These are phyloP conservation scores for Fusarium zealandicum DNA, from an alignment of 2,329 filamentous ascomycete genomes.

Conservation along the genomic window DNA sequence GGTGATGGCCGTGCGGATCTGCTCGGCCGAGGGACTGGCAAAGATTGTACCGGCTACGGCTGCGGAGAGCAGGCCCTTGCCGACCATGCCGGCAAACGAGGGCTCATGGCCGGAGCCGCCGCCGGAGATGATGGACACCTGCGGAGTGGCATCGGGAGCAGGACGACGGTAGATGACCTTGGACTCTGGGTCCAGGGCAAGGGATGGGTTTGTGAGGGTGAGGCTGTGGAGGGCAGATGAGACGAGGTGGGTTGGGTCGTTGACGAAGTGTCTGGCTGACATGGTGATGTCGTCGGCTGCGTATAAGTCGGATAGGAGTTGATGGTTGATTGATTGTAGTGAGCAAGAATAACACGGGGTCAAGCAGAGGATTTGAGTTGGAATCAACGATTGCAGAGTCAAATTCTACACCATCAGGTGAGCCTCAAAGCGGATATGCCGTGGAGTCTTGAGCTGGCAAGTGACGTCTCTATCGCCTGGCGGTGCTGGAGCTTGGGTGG, in stretches of 20 bases:
- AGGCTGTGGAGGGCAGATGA: conserved; percentile 76
- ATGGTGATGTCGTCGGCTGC: conserved; percentile 40
- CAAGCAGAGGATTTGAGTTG: not conserved
- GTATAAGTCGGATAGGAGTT: conserved; percentile 1
- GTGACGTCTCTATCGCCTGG: conserved; percentile 4
- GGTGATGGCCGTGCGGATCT: conserved; percentile 79
- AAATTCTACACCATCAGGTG: conserved; percentile 4
- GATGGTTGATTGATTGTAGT: conserved; percentile 5
- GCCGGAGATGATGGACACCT: conserved; percentile 85
- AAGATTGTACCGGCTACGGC: conserved; percentile 90
- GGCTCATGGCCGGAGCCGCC: conserved; percentile 93
- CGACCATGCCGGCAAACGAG: conserved; percentile 85
- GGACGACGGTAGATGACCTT: conserved; percentile 84
- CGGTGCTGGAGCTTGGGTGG: not conserved
- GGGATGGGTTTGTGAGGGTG: conserved; percentile 82
- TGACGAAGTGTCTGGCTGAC: conserved; percentile 85
- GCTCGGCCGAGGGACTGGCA: conserved; percentile 80
- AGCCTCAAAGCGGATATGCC: not conserved
- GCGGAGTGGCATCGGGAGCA: conserved; percentile 51
- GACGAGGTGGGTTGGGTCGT: conserved; percentile 82
- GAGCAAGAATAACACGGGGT: conserved; percentile 4
- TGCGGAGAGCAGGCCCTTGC: conserved; percentile 78
- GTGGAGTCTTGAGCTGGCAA: not conserved
- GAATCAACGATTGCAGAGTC: not conserved
- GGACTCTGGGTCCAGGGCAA: conserved; percentile 78